Evolutionary conservation across 208 protist genomes (phyloP).

Genomic region (Trypanosoma scelopori): DNA sequence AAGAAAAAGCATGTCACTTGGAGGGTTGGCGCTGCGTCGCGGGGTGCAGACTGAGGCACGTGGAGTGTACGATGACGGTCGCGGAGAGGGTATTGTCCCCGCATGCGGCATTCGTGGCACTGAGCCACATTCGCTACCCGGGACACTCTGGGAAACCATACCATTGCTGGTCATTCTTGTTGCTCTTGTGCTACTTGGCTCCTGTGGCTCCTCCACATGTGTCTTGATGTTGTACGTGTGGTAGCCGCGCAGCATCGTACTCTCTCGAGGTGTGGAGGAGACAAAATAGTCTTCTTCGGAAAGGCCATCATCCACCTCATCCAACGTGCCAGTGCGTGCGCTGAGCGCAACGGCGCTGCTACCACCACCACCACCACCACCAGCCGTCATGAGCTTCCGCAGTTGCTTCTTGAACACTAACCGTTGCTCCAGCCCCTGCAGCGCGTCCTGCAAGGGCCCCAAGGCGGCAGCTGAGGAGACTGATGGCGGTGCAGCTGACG

Average conservation of each 20-base stretch:
- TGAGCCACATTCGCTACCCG: not conserved
- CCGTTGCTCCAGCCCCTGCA: constrained; percentile 50
- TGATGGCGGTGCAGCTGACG: not conserved
- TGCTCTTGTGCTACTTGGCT: not conserved
- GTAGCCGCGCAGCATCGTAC: constrained; percentile 15
- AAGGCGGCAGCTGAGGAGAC: not conserved
- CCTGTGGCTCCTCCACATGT: constrained; percentile 6
- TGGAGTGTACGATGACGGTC: not conserved
- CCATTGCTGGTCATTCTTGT: not conserved
- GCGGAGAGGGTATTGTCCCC: not conserved
- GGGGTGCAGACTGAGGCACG: constrained; percentile 19
- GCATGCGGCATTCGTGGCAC: too few relatives aligned
- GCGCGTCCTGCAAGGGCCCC: constrained; percentile 22
- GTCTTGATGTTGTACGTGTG: constrained; percentile 36
- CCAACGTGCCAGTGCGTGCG: not conserved
- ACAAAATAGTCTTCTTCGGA: constrained; percentile 18
- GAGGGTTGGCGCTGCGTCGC: constrained; percentile 24
- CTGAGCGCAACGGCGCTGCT: not conserved
- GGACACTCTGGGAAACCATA: too few relatives aligned
- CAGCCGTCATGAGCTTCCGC: constrained; percentile 25
- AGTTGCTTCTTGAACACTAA: constrained; percentile 36
- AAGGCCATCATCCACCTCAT: constrained; percentile 1
- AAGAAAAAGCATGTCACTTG: constrained; percentile 54
- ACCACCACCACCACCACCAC: not conserved
- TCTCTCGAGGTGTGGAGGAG: constrained; percentile 18